Evolutionary conservation across 1,284 basidiomycete species (phyloP).

Genomic region (Blastosporella zonata): DNA sequence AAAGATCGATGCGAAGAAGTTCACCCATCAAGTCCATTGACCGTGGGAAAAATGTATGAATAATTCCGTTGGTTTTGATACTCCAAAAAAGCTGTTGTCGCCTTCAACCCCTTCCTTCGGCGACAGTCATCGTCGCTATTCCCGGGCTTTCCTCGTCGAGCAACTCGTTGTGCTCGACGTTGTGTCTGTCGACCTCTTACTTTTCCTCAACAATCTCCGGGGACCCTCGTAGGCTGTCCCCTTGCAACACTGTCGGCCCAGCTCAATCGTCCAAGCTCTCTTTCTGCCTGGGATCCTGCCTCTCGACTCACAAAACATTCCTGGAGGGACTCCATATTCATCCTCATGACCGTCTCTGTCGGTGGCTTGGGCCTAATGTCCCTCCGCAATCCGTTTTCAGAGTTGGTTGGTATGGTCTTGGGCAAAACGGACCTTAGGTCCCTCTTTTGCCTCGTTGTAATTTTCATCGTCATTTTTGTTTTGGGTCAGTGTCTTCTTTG

Average conservation of each 20-base stretch:
- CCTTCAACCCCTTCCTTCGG: background rate
- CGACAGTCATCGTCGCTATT: slow-evolving; percentile 9
- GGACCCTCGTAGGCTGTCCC: slow-evolving; percentile 36
- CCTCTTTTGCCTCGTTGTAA: slow-evolving; percentile 62
- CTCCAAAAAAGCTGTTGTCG: slow-evolving; percentile 15
- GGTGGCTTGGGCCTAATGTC: slow-evolving; percentile 61
- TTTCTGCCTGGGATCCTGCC: slow-evolving; percentile 36
- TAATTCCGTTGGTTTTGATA: slow-evolving; percentile 18
- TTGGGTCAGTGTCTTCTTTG: slow-evolving; percentile 53
- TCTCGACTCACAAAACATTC: slow-evolving; percentile 32
- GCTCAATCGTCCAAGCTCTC: slow-evolving; percentile 31
- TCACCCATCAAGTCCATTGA: slow-evolving; percentile 5
- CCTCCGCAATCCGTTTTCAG: slow-evolving; percentile 49
- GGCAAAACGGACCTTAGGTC: slow-evolving; percentile 64
- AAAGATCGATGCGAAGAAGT: slow-evolving; percentile 12
- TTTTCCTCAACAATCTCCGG: slow-evolving; percentile 20
- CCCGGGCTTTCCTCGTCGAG: slow-evolving; percentile 16
- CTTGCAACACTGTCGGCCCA: slow-evolving; percentile 44
- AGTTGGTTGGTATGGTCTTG: slow-evolving; percentile 47
- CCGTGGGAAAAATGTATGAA: slow-evolving; percentile 20
- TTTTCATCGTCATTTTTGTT: slow-evolving; percentile 64
- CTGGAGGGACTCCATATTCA: slow-evolving; percentile 40
- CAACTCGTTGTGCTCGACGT: slow-evolving; percentile 14
- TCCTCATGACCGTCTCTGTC: slow-evolving; percentile 63
- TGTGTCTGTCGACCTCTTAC: slow-evolving; percentile 6